Conservation (phyloP, 2,329 filamentous ascomycete genomes). For the Alternaria tenuissima region DNA sequence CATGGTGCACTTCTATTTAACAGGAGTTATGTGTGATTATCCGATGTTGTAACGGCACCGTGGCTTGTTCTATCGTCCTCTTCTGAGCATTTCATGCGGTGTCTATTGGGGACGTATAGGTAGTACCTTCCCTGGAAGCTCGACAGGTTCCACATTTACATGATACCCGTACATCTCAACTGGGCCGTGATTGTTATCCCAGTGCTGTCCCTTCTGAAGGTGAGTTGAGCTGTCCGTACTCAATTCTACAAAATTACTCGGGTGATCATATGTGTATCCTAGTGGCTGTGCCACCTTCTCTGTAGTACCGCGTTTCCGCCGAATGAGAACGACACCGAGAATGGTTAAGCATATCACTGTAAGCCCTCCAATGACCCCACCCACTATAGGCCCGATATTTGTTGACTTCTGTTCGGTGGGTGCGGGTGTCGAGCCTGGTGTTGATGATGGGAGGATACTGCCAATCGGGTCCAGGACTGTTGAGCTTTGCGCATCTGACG, state of each 20-base stretch:
- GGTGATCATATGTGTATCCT: slow-evolving; percentile 7
- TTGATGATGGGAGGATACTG: background rate
- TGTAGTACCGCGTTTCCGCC: slow-evolving; percentile 13
- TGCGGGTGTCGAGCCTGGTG: background rate
- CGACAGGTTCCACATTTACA: slow-evolving; percentile 15
- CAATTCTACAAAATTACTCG: background rate
- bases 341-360: slow-evolving; percentile 18
- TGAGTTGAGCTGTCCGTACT: slow-evolving; percentile 1
- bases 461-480: background rate
- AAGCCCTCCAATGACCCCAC: slow-evolving; percentile 16
- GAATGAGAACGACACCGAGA: slow-evolving; percentile 19
- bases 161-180: slow-evolving; percentile 18
- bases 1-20: too few species aligned
- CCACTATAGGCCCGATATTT: slow-evolving; percentile 18
- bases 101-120: background rate
- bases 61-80: background rate
- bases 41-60: background rate
- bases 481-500: background rate
- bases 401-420: slow-evolving; percentile 7
- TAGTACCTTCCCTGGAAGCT: slow-evolving; percentile 12
- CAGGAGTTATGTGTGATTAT: too few species aligned
- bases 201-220: slow-evolving; percentile 8
- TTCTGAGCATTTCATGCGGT: background rate
- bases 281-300: slow-evolving; percentile 1
- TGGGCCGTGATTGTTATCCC: slow-evolving; percentile 14